Evolutionary conservation across 345 rosid genomes (phyloP).

Genomic region (Stellera chamaejasme): DNA sequence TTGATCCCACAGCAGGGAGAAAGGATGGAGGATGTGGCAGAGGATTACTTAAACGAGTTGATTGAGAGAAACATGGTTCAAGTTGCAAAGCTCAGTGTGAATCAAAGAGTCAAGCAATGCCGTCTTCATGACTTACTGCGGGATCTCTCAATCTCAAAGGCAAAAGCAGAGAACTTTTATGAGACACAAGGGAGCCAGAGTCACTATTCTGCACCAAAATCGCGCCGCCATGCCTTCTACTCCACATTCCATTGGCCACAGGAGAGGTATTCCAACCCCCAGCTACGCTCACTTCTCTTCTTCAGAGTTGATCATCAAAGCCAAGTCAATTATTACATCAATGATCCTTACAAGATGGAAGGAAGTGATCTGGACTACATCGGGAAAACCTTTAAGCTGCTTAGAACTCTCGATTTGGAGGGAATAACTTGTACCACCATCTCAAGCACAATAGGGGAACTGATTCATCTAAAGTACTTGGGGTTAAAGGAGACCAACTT

Average conservation of each 20-base stretch:
- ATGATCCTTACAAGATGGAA: conserved; percentile 13
- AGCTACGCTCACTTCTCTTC: conserved; percentile 11
- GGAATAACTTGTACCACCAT: conserved; percentile 14
- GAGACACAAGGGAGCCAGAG: conserved; percentile 7
- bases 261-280: not conserved
- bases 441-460: conserved; percentile 10
- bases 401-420: conserved; percentile 20
- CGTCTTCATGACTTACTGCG: conserved; percentile 16
- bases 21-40: conserved; percentile 21
- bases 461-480: conserved; percentile 19
- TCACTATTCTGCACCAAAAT: not conserved
- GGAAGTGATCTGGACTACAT: conserved; percentile 7
- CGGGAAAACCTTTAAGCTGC: conserved; percentile 6
- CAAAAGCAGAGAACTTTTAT: conserved; percentile 15
- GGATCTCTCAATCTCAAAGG: conserved; percentile 20
- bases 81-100: conserved; percentile 15
- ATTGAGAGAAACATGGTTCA: conserved; percentile 23
- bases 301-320: conserved; percentile 9
- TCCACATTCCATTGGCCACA: conserved; percentile 5
- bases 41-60: conserved; percentile 23
- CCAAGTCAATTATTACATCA: conserved; percentile 1
- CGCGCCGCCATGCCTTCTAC: conserved; percentile 5
- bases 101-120: conserved; percentile 13
- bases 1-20: conserved; percentile 14
- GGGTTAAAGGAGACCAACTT: conserved; percentile 14